phyloP scores from a whole-genome alignment of 257 asterid species.

The Capsicum chinense region DNA sequence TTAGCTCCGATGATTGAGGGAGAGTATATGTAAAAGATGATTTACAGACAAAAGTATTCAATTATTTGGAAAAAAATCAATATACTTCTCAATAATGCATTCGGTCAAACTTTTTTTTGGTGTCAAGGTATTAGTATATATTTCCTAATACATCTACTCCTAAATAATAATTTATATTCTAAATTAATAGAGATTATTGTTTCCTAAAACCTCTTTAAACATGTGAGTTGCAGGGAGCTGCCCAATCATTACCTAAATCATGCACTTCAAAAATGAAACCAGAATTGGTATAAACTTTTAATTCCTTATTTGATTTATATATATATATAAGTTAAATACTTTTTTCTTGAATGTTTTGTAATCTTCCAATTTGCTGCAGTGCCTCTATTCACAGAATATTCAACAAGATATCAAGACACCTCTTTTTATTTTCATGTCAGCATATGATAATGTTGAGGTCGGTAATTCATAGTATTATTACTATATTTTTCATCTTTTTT shows the following conservation, averaged over 20 bases:
- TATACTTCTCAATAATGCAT: too few species aligned
- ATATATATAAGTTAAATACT: too few species aligned
- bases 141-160: too few species aligned
- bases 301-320: background rate
- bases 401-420: background rate
- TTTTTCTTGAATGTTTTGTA: background rate
- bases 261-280: background rate
- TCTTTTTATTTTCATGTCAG: constrained; percentile 8
- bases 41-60: too few species aligned
- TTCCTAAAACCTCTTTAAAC: too few species aligned
- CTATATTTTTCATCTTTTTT: background rate
- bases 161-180: too few species aligned
- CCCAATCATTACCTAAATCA: background rate
- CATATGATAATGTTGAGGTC: background rate
- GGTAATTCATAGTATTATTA: background rate
- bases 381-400: background rate
- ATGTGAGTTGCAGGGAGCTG: background rate
- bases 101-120: too few species aligned
- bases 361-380: background rate
- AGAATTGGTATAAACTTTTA: background rate
- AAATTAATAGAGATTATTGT: too few species aligned
- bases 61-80: too few species aligned
- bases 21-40: too few species aligned
- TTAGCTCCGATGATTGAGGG: too few species aligned
- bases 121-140: too few species aligned